phyloP scores from a whole-genome alignment of 345 rosid species.

The Populus alba region DNA sequence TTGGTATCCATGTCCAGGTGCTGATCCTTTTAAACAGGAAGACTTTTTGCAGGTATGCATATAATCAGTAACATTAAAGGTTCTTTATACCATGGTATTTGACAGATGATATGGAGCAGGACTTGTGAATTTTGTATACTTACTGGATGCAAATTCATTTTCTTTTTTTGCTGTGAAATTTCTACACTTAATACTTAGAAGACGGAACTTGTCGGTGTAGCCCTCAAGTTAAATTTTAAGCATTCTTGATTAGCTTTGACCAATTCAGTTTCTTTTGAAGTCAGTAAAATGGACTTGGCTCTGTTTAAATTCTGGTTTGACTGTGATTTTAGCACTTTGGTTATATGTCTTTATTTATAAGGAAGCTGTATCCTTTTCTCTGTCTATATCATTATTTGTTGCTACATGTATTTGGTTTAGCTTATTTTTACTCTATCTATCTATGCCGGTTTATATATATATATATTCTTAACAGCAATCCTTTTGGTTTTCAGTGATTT shows the following conservation, averaged over 20 bases:
- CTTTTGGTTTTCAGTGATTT: slow-evolving; percentile 1
- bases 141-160: not conserved
- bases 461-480: not conserved
- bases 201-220: not conserved
- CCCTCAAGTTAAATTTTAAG: not conserved
- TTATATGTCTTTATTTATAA: not conserved
- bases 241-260: not conserved
- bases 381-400: not conserved
- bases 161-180: not conserved
- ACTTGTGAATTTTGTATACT: not conserved
- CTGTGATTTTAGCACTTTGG: not conserved
- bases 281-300: not conserved
- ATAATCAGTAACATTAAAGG: not conserved
- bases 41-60: slow-evolving; percentile 86
- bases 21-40: slow-evolving; percentile 85
- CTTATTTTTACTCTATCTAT: not conserved
- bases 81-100: not conserved
- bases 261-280: not conserved
- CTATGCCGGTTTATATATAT: not conserved
- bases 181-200: not conserved
- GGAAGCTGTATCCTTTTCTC: not conserved
- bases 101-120: not conserved
- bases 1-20: slow-evolving; percentile 98
- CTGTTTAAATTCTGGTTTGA: not conserved
- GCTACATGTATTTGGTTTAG: slow-evolving; percentile 13